These are phyloP conservation scores for Fragaria nilgerrensis DNA, from an alignment of 306 rosid species.

Conservation along the genomic window DNA sequence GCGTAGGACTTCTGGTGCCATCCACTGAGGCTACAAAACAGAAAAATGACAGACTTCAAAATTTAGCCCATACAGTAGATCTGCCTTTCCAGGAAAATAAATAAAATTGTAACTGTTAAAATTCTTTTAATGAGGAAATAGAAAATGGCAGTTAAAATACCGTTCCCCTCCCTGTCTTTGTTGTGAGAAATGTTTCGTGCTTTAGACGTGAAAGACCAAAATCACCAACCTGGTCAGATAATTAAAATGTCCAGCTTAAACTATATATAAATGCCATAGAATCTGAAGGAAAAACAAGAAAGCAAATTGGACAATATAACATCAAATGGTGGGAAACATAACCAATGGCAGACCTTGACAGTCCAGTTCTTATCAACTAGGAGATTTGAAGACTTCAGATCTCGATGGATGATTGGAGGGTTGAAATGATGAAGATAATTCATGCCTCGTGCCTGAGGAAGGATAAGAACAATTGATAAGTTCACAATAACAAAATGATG, in stretches of 20 bases:
- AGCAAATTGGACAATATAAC: constrained; percentile 14
- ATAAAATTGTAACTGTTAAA: not conserved
- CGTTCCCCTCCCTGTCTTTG: constrained; percentile 98
- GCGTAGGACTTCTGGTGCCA: constrained; percentile 99
- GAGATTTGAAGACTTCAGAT: constrained; percentile 95
- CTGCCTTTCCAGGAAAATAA: not conserved
- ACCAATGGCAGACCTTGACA: constrained; percentile 62
- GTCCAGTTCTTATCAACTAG: constrained; percentile 93
- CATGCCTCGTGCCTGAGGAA: constrained; percentile 80
- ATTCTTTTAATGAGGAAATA: constrained; percentile 13
- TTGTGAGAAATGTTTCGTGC: constrained; percentile 84
- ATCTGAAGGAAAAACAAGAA: constrained; percentile 17
- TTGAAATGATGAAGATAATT: constrained; percentile 93
- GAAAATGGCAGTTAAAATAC: constrained; percentile 34
- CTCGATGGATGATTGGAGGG: constrained; percentile 96
- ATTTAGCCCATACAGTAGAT: constrained; percentile 7
- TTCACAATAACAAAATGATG: not conserved
- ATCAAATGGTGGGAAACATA: constrained; percentile 14
- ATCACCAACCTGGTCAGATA: constrained; percentile 77
- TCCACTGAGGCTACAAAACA: constrained; percentile 93
- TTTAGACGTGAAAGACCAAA: constrained; percentile 98
- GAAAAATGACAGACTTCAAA: constrained; percentile 21
- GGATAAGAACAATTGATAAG: constrained; percentile 17
- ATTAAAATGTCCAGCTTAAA: constrained; percentile 17
- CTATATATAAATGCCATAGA: constrained; percentile 9